Evolutionary conservation across 2,329 filamentous ascomycete species (phyloP).

Genomic region (Orbilia javanica): DNA sequence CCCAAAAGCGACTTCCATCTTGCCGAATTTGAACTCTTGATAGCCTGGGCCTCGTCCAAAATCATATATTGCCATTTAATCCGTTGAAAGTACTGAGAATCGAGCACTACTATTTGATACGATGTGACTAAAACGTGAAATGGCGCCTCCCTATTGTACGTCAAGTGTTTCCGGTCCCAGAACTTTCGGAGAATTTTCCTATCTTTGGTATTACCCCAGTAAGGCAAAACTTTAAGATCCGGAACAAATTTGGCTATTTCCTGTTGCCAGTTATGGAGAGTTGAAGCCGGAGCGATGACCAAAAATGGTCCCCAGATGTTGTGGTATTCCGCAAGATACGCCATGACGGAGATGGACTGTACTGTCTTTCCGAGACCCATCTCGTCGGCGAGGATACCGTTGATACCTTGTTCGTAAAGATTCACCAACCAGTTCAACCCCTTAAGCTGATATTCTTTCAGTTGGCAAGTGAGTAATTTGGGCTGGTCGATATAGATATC

Average conservation of each 20-base stretch:
- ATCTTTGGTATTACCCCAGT: slow-evolving; percentile 95
- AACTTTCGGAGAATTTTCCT: slow-evolving; percentile 97
- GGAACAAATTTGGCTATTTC: slow-evolving; percentile 97
- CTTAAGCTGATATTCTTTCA: slow-evolving; percentile 99
- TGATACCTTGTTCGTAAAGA: slow-evolving; percentile 99
- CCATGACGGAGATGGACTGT: slow-evolving; percentile 99
- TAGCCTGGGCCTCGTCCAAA: slow-evolving; percentile 96
- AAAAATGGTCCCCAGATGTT: slow-evolving; percentile 98
- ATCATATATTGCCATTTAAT: slow-evolving; percentile 99
- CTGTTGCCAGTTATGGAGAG: slow-evolving; percentile 99
- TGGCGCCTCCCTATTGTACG: slow-evolving; percentile 89
- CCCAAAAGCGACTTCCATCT: slow-evolving; percentile 95
- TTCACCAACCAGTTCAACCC: slow-evolving; percentile 99
- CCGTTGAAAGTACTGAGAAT: slow-evolving; percentile 98
- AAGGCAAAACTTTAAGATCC: slow-evolving; percentile 92
- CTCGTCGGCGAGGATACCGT: slow-evolving; percentile 97
- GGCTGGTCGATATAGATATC: slow-evolving; percentile 95
- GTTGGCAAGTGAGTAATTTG: slow-evolving; percentile 88
- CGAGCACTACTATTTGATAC: slow-evolving; percentile 95
- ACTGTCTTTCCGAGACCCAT: slow-evolving; percentile 99
- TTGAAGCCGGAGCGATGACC: slow-evolving; percentile 95
- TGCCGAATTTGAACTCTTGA: slow-evolving; percentile 97
- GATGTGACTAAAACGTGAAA: slow-evolving; percentile 98
- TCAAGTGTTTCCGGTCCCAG: slow-evolving; percentile 98
- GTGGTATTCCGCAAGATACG: slow-evolving; percentile 95